phyloP scores from a whole-genome alignment of 495 filamentous ascomycete genomes.

The Aspergillus panamensis region DNA sequence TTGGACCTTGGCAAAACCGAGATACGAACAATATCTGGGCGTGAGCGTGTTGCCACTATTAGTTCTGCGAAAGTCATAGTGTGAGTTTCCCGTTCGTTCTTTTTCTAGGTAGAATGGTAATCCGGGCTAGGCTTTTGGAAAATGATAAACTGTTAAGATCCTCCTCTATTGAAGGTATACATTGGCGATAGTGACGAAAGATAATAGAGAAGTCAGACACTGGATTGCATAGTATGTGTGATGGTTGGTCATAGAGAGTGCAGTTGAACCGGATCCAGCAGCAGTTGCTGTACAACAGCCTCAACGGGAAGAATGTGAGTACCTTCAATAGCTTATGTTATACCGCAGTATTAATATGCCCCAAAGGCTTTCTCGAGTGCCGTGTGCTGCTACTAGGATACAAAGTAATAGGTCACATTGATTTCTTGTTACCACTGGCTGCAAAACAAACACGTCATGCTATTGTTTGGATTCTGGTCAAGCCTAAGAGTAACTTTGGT shows the following conservation, averaged over 20 bases:
- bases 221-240: background rate
- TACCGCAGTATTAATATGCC: background rate
- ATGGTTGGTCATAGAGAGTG: slow-evolving; percentile 1
- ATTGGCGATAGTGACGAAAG: slow-evolving; percentile 5
- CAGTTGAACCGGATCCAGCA: slow-evolving; percentile 3
- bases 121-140: background rate
- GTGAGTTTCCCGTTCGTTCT: background rate
- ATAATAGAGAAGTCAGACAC: background rate
- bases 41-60: background rate
- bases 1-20: slow-evolving; percentile 3
- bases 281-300: slow-evolving; percentile 3
- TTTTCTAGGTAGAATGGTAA: background rate
- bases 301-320: background rate
- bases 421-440: background rate
- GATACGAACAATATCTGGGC: background rate
- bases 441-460: background rate
- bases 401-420: background rate
- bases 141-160: background rate
- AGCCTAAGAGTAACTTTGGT: background rate
- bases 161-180: background rate
- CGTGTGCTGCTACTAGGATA: slow-evolving; percentile 1
- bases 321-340: background rate
- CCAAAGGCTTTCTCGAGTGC: slow-evolving; percentile 6
- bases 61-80: background rate
- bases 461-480: slow-evolving; percentile 5